phyloP scores from a whole-genome alignment of 176 grass and related monocot species.

The Oryza longistaminata region DNA sequence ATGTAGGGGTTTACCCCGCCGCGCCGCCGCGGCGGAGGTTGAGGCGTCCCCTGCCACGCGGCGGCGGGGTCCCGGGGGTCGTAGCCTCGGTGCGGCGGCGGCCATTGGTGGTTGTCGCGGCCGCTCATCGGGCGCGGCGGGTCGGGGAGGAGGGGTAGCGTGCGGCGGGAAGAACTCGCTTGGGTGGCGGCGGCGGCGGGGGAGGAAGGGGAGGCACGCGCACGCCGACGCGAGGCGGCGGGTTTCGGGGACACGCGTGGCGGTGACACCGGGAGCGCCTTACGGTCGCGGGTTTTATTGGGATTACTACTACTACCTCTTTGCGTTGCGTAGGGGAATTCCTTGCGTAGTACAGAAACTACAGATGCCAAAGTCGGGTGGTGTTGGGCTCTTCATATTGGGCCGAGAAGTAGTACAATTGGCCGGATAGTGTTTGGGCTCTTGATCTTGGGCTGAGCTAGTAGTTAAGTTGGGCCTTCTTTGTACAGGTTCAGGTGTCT shows the following conservation, averaged over 20 bases:
- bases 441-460: too few species aligned
- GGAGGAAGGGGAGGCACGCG: constrained; percentile 3
- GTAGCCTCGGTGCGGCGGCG: constrained; percentile 1
- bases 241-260: background rate
- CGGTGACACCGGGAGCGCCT: background rate
- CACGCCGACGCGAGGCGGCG: constrained; percentile 25
- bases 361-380: background rate
- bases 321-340: too few species aligned
- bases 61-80: constrained; percentile 12
- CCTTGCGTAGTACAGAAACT: too few species aligned
- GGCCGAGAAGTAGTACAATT: background rate
- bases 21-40: constrained; percentile 10
- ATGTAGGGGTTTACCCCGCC: constrained; percentile 43
- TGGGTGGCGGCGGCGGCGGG: background rate
- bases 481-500: too few species aligned
- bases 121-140: constrained; percentile 32
- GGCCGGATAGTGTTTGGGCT: too few species aligned
- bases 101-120: constrained; percentile 17
- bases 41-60: constrained; percentile 34
- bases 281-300: constrained; percentile 2
- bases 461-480: too few species aligned
- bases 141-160: background rate
- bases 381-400: background rate
- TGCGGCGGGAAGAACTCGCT: background rate
- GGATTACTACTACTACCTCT: too few species aligned